These are phyloP conservation scores for Tetradesmus lagerheimii DNA, from an alignment of 139 green algal genomes.

Conservation along the genomic window DNA sequence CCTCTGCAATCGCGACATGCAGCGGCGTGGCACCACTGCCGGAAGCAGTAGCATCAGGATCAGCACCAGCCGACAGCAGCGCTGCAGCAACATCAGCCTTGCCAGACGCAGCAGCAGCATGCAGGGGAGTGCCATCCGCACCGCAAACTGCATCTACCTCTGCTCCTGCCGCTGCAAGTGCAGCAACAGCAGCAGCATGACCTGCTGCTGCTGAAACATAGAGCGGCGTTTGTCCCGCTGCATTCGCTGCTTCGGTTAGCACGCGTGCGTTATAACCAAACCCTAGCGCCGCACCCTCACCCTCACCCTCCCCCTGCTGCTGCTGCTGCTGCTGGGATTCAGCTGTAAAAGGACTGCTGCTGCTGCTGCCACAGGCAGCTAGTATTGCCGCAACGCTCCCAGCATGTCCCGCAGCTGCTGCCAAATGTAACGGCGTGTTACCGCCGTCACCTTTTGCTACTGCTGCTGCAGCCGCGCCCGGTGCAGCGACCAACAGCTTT, in stretches of 20 bases:
- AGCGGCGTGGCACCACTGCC: constrained; percentile 11
- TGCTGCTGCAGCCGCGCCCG: constrained; percentile 22
- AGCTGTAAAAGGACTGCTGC: background rate
- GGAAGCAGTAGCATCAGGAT: background rate
- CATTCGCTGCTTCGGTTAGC: background rate
- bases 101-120: background rate
- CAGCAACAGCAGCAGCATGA: background rate
- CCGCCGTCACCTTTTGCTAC: background rate
- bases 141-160: background rate
- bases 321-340: background rate
- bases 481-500: background rate
- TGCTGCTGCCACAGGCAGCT: constrained; percentile 7
- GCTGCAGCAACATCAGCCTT: background rate
- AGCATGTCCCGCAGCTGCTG: constrained; percentile 10
- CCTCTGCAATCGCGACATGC: constrained; percentile 32
- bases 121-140: background rate
- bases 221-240: background rate
- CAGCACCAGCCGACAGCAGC: background rate
- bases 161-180: background rate
- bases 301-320: constrained; percentile 6
- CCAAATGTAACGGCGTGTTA: constrained; percentile 18
- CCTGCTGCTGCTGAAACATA: background rate
- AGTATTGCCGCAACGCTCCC: background rate
- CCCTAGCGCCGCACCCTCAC: background rate
- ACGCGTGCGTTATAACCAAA: background rate